Evolutionary conservation across 2,329 filamentous ascomycete genomes (phyloP).

Genomic region (Diplodia intermedia): DNA sequence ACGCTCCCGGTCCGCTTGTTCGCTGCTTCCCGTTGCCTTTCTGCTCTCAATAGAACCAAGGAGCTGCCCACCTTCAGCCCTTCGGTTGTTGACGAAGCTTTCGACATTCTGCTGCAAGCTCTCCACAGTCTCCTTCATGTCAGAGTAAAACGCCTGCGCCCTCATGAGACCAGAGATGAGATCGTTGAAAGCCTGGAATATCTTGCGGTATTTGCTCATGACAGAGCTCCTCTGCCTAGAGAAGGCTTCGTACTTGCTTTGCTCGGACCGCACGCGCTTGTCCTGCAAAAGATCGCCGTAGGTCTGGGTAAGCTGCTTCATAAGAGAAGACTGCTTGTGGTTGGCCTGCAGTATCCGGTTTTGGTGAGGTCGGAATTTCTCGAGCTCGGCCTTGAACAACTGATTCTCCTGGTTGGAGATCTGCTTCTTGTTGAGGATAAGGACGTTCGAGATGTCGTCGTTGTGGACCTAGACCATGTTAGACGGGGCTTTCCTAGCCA

Average conservation of each 20-base stretch:
- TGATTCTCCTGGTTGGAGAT: slow-evolving; percentile 91
- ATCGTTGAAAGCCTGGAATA: slow-evolving; percentile 92
- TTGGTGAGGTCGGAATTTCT: slow-evolving; percentile 94
- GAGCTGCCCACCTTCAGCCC: slow-evolving; percentile 88
- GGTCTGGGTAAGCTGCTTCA: slow-evolving; percentile 89
- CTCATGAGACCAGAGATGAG: slow-evolving; percentile 83
- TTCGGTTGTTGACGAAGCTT: slow-evolving; percentile 91
- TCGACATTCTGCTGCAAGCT: slow-evolving; percentile 96
- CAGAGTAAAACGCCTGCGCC: slow-evolving; percentile 90
- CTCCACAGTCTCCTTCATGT: slow-evolving; percentile 94
- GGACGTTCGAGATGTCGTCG: slow-evolving; percentile 95
- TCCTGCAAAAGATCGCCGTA: slow-evolving; percentile 92
- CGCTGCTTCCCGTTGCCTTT: slow-evolving; percentile 65
- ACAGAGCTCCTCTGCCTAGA: slow-evolving; percentile 82
- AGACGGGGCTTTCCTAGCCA: not conserved
- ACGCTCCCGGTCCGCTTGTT: slow-evolving; percentile 78
- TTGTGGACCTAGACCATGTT: slow-evolving; percentile 73
- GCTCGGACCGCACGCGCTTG: slow-evolving; percentile 89
- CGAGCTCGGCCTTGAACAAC: slow-evolving; percentile 93
- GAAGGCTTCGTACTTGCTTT: slow-evolving; percentile 91
- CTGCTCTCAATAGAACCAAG: slow-evolving; percentile 86
- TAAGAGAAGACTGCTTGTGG: slow-evolving; percentile 90
- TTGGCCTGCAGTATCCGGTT: slow-evolving; percentile 89
- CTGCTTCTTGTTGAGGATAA: slow-evolving; percentile 97
- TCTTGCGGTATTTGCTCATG: slow-evolving; percentile 84